Evolutionary conservation across 306 rosid species (phyloP), one percentile per base, ranked within the genome.

Genomic region (Purshia tridentata): DNA sequence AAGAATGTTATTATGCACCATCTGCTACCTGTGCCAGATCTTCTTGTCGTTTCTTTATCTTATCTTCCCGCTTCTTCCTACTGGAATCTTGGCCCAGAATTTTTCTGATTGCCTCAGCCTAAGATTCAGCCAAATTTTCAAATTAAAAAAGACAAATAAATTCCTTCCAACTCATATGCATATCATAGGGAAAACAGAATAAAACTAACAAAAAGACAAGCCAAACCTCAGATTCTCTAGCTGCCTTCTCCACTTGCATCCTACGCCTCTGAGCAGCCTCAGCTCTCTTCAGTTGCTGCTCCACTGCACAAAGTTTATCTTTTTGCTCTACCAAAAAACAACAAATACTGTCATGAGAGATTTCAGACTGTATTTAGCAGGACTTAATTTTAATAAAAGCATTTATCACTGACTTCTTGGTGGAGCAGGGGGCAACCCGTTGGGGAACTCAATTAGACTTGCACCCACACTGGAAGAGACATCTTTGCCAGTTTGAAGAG

Each of bases 101-200:
- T 75, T 83, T 87, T 79, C 85, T 85, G 59, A 87, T 87, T 52
- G 89, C 92, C 37, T 82, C 86, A 6, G 81, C 89, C 87, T 87
- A 79, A 76, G 13, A 69, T 48, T 11, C 48, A 40, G 49, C 39
- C 40, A 78, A 15, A 51, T 23, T 13, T 65, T 7, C n/a, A 54
- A 19, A 20, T 29, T 51, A 19, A 41, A 40, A 19, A 54, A 15
- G 35, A 65, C 16, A 55, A 22, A 0, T 7, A 46, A 23, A 11
- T 45, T 37, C 41, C 35, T 12, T 13, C 35, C 3, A 19, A 63
- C 66, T 20, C 14, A 8, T 4, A 16, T 56, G 53, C 51, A 54
- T 41, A 41, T 2, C 20, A 41, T n/a, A 42, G 2, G 35, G 13
- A 20, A 71, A 42, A 65, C 46, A 18, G 48, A 41, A 62, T 19